Evolutionary conservation across 2,329 filamentous ascomycete genomes (phyloP), one percentile per base, ranked within the genome.

Genomic region (Colletotrichum lini): DNA sequence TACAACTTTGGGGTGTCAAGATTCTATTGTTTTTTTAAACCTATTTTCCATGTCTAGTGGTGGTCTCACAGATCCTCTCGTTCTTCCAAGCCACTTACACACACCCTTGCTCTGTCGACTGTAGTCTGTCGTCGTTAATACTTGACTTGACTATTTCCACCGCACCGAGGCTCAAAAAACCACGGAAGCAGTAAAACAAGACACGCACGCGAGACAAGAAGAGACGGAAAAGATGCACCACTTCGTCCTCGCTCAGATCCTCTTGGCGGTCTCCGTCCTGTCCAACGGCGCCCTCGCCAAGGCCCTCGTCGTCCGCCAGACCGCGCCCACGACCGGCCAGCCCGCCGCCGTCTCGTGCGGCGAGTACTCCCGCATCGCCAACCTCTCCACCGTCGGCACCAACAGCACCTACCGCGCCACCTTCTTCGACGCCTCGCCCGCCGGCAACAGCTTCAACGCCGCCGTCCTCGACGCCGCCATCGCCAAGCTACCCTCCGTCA

Each of bases 361-460:
- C 62, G 81, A 85, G 75, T 86, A 87, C 76, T 77, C 81, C 68
- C 77, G 75, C 59, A 83, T 82, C 26, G 85, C 85, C 72, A 87
- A 86, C 76, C 80, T 85, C 70, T 85, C 84, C 26, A 82, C 80
- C 71, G 82, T 86, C 72, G 83, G 82, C 70, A 72, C 78, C 65
- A 87, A 86, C 78, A 75, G 80, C 70, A 83, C 83, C 62, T 83
- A 84, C 69, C 84, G 85, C 64, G 80, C 80, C n/a, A 83, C 83
- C 13, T 84, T 84, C 76, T 76, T 86, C 58, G 80, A 81, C 65
- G 82, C 82, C 44, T 82, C 84, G 16, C 80, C 79, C 38, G 74
- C 82, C 56, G 85, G 85, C 69, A 84, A 82, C 61, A 76, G 80
- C 58, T 73, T 76, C 18, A 79, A 80, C 52, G 78, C 78, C 7